Base-by-base conservation (phyloP, 225 moss, liverwort and hornwort species). In the Pleurozium schreberi region DNA sequence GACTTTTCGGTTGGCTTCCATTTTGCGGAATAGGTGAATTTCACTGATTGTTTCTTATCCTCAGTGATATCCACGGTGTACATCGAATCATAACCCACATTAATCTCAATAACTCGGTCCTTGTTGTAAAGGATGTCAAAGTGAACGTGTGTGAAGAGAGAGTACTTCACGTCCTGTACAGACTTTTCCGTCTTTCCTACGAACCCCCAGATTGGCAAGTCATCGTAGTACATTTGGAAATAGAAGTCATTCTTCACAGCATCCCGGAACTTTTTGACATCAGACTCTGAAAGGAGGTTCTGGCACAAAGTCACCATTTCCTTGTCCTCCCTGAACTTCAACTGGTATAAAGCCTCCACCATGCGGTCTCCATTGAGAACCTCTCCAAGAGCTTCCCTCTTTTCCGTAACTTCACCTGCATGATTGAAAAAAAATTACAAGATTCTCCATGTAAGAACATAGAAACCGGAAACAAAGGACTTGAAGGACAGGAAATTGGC, bases 221-320 rank as follows among this genome's bases (percentile, higher is more conserved):
- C 98, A 88, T 98, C 98, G 52, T 97, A 98, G 85, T 98, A 98
- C 98, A 98, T 98, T 92, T 98, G 98, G 52, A 97, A 98, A 81
- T 98, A 98, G 88, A 95, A 98, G 75, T 97, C 97, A 87, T 97
- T 97, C 88, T 96, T 97, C 53, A 98, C 94, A 58, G 98, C 98
- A 88, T 95, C 93, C 77, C 97, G 96, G 69, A 98, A 98, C 80
- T 94, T 95, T 49, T 88, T 93, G 38, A 97, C 68, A 21, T 95
- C 91, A 60, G 89, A 67, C 89, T 90, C 94, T 14, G 87, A 55
- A 26, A 98, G 92, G n/a, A 50, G 45, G 36, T 93, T 94, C 88
- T 92, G 89, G 88, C 98, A 98, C n/a, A 97, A 89, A 55, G 88
- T 87, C 88, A 92, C 94, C 75, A 89, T 90, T 45, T 93, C 93